Base-by-base conservation (phyloP, 495 filamentous ascomycete species). In the Xanthoparmelia taractica region DNA sequence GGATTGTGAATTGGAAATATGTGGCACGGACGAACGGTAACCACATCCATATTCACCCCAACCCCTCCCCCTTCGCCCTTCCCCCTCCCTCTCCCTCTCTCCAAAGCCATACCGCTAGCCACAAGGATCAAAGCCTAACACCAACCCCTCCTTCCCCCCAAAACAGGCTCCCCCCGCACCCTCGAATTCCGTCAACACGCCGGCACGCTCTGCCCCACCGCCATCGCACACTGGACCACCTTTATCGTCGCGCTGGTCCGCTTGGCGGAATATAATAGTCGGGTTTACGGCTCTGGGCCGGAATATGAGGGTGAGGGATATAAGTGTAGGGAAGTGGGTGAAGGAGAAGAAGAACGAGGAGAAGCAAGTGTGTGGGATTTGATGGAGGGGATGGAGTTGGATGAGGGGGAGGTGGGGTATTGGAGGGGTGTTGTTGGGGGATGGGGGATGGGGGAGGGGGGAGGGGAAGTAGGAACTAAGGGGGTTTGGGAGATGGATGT, bases 141-240 rank as follows among this genome's bases (percentile, higher is more conserved):
- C 11, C 4, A 3, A 17, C 23, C 1, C 8, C 31, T 2, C 6
- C 48, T 1, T n/a, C n/a, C n/a, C n/a, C n/a, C n/a, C n/a, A n/a
- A n/a, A n/a, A 31, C 50, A 54, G 50, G 27, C 0, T 15, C 31
- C 6, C 50, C 67, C 0, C 57, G 59, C 4, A 69, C 62, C 0
- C 0, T 80, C 47, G 77, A 80, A 66, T 80, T 80, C 66, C 71
- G 77, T 20, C 73, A 78, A 55, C 74, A 74, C 20, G 68, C 45
- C 11, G 77, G 77, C 4, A 66, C 71, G 0, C 63, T 80, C 3
- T 72, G 76, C 43, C 55, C 69, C 0, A 37, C 54, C 2, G 72
- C 66, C 60, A 61, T 78, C 23, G 29, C 48, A 0, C 57, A 55
- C 12, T 79, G 77, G 75, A 61, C 70, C 4, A 18, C 52, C 7